A percentile compares a stretch with the other conserved stretches of the same genome.
Evolutionary conservation across 2,329 filamentous ascomycete genomes (phyloP).

Genomic region (Alternaria sp.): DNA sequence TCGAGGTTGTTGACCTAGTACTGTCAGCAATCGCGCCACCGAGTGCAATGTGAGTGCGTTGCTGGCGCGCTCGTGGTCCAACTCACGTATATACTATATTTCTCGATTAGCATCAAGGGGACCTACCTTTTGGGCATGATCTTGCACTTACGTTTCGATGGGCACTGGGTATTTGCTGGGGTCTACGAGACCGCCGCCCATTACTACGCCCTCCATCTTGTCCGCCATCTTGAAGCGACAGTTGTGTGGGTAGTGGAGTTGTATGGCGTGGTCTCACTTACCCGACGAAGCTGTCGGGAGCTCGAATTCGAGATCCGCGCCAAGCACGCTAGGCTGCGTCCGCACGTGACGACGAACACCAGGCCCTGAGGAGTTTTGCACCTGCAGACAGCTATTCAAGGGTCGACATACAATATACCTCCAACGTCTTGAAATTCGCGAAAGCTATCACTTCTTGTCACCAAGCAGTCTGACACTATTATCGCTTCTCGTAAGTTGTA

Average conservation of each 20-base stretch:
- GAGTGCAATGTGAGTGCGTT: constrained; percentile 30
- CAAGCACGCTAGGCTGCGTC: constrained; percentile 16
- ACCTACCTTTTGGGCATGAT: constrained; percentile 20
- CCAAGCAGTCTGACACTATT: neutral
- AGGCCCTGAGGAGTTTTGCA: neutral
- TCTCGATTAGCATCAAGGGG: constrained; percentile 31
- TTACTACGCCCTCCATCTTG: constrained; percentile 45
- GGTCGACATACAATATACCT: neutral
- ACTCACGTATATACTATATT: constrained; percentile 46
- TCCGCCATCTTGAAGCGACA: constrained; percentile 37
- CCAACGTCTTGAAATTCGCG: neutral
- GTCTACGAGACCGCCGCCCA: constrained; percentile 29
- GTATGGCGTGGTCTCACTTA: constrained; percentile 2
- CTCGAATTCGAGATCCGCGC: constrained; percentile 18
- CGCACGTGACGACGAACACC: constrained; percentile 14
- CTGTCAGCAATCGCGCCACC: constrained; percentile 27
- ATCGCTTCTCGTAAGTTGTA: neutral
- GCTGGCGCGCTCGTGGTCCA: constrained; percentile 10
- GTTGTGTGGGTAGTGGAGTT: constrained; percentile 9
- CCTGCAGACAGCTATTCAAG: neutral
- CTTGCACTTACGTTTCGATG: constrained; percentile 44
- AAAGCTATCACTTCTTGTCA: neutral
- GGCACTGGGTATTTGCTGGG: constrained; percentile 43
- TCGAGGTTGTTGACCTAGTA: constrained; percentile 78
- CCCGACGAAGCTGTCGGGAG: constrained; percentile 19